phyloP scores from a whole-genome alignment of 495 filamentous ascomycete genomes.

The Penicillium desertorum region DNA sequence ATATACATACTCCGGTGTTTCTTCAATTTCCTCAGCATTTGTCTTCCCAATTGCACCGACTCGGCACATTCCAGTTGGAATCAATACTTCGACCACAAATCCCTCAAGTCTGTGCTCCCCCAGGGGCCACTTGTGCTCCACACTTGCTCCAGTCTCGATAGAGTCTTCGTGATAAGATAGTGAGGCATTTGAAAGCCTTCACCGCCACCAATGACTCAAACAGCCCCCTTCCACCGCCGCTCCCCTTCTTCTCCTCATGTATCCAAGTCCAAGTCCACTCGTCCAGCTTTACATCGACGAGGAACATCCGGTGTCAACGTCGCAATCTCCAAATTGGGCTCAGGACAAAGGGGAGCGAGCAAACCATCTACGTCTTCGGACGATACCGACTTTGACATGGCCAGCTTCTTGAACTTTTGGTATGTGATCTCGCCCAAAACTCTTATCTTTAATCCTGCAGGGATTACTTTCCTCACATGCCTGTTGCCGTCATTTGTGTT shows the following conservation, averaged over 20 bases:
- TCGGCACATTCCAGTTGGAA: conserved; percentile 1
- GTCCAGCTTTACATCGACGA: conserved; percentile 39
- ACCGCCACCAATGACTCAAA: conserved; percentile 52
- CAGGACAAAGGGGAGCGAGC: conserved; percentile 30
- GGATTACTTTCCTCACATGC: conserved; percentile 26
- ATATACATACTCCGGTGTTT: conserved; percentile 12
- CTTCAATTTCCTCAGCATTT: not conserved
- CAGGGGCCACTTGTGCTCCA: conserved; percentile 37
- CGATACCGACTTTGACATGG: conserved; percentile 55
- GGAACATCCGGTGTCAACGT: conserved; percentile 35
- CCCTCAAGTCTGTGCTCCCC: conserved; percentile 34
- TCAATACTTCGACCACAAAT: conserved; percentile 20
- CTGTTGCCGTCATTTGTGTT: conserved; percentile 22
- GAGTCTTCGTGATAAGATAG: conserved; percentile 33
- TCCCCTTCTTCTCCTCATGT: conserved; percentile 37
- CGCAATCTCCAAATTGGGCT: conserved; percentile 44
- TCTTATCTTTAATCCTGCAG: conserved; percentile 29
- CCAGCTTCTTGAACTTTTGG: conserved; percentile 68
- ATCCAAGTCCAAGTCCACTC: conserved; percentile 34
- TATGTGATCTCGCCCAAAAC: conserved; percentile 35
- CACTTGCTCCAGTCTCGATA: conserved; percentile 7
- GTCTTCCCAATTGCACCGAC: conserved; percentile 10
- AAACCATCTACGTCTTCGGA: conserved; percentile 20
- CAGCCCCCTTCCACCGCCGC: conserved; percentile 36
- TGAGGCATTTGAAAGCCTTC: conserved; percentile 38